These are phyloP conservation scores for Candida sphagnicola DNA, from an alignment of 805 yeast genomes.

Conservation along the genomic window DNA sequence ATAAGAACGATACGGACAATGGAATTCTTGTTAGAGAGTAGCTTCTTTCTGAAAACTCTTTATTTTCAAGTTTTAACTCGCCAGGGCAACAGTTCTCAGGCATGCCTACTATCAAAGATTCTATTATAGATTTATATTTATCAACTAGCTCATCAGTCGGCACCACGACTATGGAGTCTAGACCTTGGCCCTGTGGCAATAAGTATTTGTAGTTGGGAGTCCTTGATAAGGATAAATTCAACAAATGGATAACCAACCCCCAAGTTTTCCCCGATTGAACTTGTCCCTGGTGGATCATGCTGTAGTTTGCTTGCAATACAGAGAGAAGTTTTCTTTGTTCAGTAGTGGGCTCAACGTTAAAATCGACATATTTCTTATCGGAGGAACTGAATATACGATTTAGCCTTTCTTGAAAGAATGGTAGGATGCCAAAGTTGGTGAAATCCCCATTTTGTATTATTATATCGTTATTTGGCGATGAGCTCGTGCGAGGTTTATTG, in stretches of 20 bases:
- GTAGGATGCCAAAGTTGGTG: constrained; percentile 18
- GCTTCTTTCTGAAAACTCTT: constrained; percentile 1
- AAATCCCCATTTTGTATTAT: constrained; percentile 11
- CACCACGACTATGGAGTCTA: constrained; percentile 19
- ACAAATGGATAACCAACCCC: constrained; percentile 13
- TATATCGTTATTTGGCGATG: background rate
- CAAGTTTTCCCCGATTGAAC: constrained; percentile 18
- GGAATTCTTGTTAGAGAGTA: constrained; percentile 15
- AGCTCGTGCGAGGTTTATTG: background rate
- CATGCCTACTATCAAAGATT: constrained; percentile 12
- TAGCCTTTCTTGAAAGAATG: constrained; percentile 18
- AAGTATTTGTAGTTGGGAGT: constrained; percentile 15
- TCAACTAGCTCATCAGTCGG: constrained; percentile 20
- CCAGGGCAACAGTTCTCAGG: constrained; percentile 22
- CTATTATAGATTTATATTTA: constrained; percentile 12
- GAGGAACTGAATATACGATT: constrained; percentile 10
- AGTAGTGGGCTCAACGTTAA: constrained; percentile 14
- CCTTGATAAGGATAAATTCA: constrained; percentile 15
- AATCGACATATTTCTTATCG: constrained; percentile 5
- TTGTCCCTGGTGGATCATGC: constrained; percentile 13
- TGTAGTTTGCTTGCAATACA: constrained; percentile 13
- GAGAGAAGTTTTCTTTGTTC: constrained; percentile 18
- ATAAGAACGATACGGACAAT: constrained; percentile 12
- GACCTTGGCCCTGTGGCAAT: constrained; percentile 4
- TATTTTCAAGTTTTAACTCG: constrained; percentile 7